These are phyloP conservation scores for Cajanus cajan DNA, from an alignment of 306 rosid species.

Conservation along the genomic window DNA sequence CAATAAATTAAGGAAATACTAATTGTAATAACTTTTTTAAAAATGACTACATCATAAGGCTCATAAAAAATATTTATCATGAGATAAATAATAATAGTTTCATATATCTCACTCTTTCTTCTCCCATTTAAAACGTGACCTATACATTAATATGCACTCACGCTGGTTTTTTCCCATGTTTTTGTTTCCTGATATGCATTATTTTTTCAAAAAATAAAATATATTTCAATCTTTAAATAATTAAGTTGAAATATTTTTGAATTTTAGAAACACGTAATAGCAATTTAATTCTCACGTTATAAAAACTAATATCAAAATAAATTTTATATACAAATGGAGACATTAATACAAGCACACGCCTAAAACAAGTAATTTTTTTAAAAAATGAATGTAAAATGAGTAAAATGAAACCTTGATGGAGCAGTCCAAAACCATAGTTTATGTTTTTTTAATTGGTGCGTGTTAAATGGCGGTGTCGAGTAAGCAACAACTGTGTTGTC, in stretches of 20 bases:
- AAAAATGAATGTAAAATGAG: not conserved
- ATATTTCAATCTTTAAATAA: not conserved
- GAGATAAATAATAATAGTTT: not conserved
- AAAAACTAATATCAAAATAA: not conserved
- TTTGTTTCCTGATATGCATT: too few species aligned
- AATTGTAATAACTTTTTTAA: not conserved
- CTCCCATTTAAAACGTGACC: not conserved
- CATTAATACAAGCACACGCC: not conserved
- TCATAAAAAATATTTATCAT: too few species aligned
- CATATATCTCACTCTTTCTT: not conserved
- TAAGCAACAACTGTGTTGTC: constrained; percentile 28
- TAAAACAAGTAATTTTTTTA: not conserved
- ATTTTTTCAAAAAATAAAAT: not conserved
- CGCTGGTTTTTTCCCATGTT: not conserved
- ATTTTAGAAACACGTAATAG: not conserved
- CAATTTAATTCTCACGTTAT: not conserved
- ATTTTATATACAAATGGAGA: not conserved
- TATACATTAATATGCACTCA: not conserved
- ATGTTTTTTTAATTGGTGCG: not conserved
- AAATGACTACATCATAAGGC: not conserved
- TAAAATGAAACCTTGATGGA: not conserved
- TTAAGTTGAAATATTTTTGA: not conserved
- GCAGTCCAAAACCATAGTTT: not conserved
- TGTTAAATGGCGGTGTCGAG: constrained; percentile 26
- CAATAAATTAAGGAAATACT: not conserved